Base-by-base conservation (phyloP, 352 stramenopile genomes). In the Globisporangium echinulatum region DNA sequence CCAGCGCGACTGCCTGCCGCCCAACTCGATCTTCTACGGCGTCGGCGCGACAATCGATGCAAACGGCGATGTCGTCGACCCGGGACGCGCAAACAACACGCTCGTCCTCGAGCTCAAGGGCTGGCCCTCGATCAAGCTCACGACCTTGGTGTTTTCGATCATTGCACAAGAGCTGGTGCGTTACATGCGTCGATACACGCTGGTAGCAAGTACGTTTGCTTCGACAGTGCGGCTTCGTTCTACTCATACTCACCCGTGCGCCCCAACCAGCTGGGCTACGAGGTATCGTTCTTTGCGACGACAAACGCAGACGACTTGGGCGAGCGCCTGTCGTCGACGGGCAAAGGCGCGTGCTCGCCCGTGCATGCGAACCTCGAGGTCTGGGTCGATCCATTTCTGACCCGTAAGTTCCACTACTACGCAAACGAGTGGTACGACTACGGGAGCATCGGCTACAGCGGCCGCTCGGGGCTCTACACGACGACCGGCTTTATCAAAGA, bases 91-190 rank as follows among this genome's bases (percentile, higher is more conserved):
- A 6, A 77, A 78, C 19, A 69, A 72, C 1, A 67, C 74, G 2
- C 56, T 88, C n/a, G 54, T 83, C 6, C 36, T 87, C 37, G 76
- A 88, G 56, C 49, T 78, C 17, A 61, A 73, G 17, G 62, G 49
- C 4, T 87, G 74, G 72, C 58, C 59, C 3, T 75, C 76, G 0
- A 65, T 80, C n/a, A 44, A 39, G 8, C 55, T 88, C 3, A 67
- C 72, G 4, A 65, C 72, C 2, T 59, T 77, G 38, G 56, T 82
- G 9, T 68, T 82, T 15, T 58, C 79, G 3, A 85, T 88, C 49
- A 52, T 88, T 14, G 67, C 68, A 0, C 64, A 75, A 37, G 75
- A 85, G 62, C 37, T 83, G 62, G 74, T 80, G 66, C 44, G 59
- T 33, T 8, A 7, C 13, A 25, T 4, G 7, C 6, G 8, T 11